phyloP scores from a whole-genome alignment of 805 yeast species.

The Zygosaccharomyces rouxii region DNA sequence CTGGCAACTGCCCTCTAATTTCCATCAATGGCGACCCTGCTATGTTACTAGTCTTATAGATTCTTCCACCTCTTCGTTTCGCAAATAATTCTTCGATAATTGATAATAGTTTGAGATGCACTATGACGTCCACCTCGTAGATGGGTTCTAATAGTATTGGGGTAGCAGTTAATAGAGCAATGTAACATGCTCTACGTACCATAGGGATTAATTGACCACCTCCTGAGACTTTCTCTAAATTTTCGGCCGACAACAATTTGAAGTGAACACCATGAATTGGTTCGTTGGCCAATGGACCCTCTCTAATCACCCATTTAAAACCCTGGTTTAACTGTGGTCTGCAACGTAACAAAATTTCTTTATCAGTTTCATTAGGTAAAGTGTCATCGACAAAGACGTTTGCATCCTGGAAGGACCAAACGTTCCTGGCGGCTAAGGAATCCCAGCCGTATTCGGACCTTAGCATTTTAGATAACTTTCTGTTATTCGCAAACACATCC shows the following conservation, averaged over 20 bases:
- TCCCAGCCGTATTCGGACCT: conserved; percentile 71
- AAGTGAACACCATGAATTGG: conserved; percentile 67
- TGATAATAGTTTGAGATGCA: conserved; percentile 45
- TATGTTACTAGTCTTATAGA: conserved; percentile 47
- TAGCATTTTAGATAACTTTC: conserved; percentile 50
- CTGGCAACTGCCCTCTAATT: conserved; percentile 68
- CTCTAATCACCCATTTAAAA: conserved; percentile 74
- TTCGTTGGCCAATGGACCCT: conserved; percentile 93
- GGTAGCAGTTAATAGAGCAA: conserved; percentile 70
- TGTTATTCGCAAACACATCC: conserved; percentile 42
- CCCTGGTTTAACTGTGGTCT: conserved; percentile 67
- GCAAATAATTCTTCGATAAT: conserved; percentile 49
- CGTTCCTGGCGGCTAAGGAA: conserved; percentile 70
- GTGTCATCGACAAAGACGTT: conserved; percentile 68
- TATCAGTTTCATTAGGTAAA: conserved; percentile 64
- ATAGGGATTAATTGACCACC: conserved; percentile 73
- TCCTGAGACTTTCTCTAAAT: conserved; percentile 30
- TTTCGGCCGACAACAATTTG: conserved; percentile 55
- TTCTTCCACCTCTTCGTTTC: conserved; percentile 65
- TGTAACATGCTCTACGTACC: conserved; percentile 76
- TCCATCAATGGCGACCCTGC: conserved; percentile 68
- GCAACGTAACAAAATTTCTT: conserved; percentile 40
- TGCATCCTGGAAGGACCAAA: conserved; percentile 76
- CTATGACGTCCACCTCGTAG: conserved; percentile 55
- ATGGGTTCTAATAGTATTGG: conserved; percentile 83